These are phyloP conservation scores for Paradendryphiella salina DNA, from an alignment of 2,329 filamentous ascomycete species.

Conservation along the genomic window DNA sequence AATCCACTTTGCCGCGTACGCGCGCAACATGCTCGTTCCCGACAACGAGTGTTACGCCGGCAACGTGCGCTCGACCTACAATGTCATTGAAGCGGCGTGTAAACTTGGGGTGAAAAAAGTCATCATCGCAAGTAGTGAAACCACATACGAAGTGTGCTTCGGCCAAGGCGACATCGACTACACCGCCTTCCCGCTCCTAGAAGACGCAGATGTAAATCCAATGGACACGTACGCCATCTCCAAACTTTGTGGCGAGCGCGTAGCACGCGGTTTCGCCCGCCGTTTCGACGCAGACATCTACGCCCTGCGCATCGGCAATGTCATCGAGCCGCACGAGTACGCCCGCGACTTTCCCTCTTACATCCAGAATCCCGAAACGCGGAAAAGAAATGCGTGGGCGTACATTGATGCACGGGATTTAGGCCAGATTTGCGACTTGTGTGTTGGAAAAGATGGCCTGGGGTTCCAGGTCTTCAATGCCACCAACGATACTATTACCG, in stretches of 20 bases:
- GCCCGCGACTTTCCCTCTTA: slow-evolving; percentile 57
- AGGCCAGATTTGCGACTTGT: slow-evolving; percentile 63
- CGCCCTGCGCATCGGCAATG: slow-evolving; percentile 62
- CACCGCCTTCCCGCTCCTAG: slow-evolving; percentile 61
- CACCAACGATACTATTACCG: slow-evolving; percentile 65
- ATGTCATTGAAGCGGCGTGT: slow-evolving; percentile 65
- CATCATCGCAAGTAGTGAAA: slow-evolving; percentile 62
- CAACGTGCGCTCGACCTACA: slow-evolving; percentile 62
- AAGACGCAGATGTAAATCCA: slow-evolving; percentile 62
- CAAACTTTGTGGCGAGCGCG: slow-evolving; percentile 63
- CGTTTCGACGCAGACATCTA: slow-evolving; percentile 63
- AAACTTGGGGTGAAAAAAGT: slow-evolving; percentile 66
- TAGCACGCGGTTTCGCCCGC: slow-evolving; percentile 60
- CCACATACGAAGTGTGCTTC: slow-evolving; percentile 65
- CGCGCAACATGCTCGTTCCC: slow-evolving; percentile 63
- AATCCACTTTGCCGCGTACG: slow-evolving; percentile 63
- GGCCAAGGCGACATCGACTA: slow-evolving; percentile 62
- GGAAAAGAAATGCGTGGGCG: slow-evolving; percentile 63
- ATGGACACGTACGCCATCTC: slow-evolving; percentile 65
- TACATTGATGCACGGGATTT: slow-evolving; percentile 66
- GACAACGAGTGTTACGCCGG: slow-evolving; percentile 62
- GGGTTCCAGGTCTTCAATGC: slow-evolving; percentile 68
- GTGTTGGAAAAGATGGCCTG: slow-evolving; percentile 57
- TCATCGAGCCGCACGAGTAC: slow-evolving; percentile 66
- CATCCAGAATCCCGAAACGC: slow-evolving; percentile 54